Conservation (phyloP, 139 green algal genomes). For the Asterochloris sp. region DNA sequence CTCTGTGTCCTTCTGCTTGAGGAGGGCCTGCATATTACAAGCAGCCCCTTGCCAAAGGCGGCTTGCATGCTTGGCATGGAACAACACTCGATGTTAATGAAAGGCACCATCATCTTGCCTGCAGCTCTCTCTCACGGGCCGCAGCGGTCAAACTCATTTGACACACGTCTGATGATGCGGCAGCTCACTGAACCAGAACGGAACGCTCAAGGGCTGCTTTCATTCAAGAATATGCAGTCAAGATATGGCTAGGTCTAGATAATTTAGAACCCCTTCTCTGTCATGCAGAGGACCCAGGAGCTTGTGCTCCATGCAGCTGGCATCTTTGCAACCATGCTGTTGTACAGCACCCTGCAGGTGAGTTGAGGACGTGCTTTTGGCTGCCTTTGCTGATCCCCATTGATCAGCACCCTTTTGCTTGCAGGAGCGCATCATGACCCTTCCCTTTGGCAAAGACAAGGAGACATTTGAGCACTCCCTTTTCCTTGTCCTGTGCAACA, state of each 20-base stretch:
- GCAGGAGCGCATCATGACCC: constrained; percentile 94
- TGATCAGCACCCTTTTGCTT: background rate
- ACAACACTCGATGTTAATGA: background rate
- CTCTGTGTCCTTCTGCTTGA: constrained; percentile 44
- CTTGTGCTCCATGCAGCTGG: background rate
- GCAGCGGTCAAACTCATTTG: background rate
- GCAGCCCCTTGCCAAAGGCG: no score
- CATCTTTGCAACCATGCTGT: background rate
- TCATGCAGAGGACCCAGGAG: background rate
- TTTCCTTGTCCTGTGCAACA: constrained; percentile 96
- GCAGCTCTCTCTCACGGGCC: constrained; percentile 14
- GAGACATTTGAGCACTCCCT: constrained; percentile 88
- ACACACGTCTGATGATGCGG: background rate
- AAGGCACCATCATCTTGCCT: background rate
- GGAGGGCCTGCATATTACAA: constrained; percentile 21
- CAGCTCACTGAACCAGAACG: background rate
- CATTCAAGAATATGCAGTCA: no score
- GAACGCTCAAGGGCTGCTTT: background rate
- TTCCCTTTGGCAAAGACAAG: constrained; percentile 42
- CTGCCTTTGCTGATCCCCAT: background rate
- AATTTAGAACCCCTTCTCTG: background rate
- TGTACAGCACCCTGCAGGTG: constrained; percentile 11
- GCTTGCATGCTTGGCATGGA: no score
- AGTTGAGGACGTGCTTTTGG: background rate
- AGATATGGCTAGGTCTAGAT: no score